Evolutionary conservation across 1,284 basidiomycete species (phyloP).

Genomic region (Anthracocystis setariae): DNA sequence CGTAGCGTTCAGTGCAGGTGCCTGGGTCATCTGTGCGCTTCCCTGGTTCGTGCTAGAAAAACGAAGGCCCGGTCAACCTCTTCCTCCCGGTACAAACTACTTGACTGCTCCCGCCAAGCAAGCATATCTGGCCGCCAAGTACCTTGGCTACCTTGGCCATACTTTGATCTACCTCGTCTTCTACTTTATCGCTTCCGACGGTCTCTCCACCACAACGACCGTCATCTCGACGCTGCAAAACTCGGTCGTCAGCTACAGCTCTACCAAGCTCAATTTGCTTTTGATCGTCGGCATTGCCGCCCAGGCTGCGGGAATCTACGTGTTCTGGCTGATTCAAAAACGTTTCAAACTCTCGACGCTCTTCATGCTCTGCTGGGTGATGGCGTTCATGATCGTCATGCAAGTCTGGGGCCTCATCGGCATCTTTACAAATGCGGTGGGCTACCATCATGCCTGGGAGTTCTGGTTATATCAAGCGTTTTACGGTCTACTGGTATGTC

Average conservation of each 20-base stretch:
- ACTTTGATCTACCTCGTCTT: conserved; percentile 73
- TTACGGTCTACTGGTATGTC: conserved; percentile 76
- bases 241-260: conserved; percentile 77
- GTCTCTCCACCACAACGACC: conserved; percentile 82
- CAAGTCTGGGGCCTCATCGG: conserved; percentile 88
- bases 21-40: conserved; percentile 77
- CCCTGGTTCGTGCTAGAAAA: conserved; percentile 76
- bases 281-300: conserved; percentile 80
- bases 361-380: conserved; percentile 76
- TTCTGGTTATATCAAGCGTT: conserved; percentile 17
- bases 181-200: conserved; percentile 80
- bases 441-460: conserved; percentile 66
- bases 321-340: conserved; percentile 78
- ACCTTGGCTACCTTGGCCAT: conserved; percentile 19
- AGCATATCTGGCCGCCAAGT: conserved; percentile 24
- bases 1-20: conserved; percentile 58
- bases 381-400: conserved; percentile 79
- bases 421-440: conserved; percentile 79
- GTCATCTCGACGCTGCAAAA: conserved; percentile 82
- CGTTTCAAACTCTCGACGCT: conserved; percentile 78
- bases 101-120: conserved; percentile 73
- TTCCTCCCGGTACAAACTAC: conserved; percentile 76
- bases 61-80: conserved; percentile 54
- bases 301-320: conserved; percentile 78
- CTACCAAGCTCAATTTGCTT: conserved; percentile 76